A percentile compares a stretch with the other conserved stretches of the same genome.
phyloP scores from a whole-genome alignment of 495 filamentous ascomycete genomes.

The Penicillium paxilli region DNA sequence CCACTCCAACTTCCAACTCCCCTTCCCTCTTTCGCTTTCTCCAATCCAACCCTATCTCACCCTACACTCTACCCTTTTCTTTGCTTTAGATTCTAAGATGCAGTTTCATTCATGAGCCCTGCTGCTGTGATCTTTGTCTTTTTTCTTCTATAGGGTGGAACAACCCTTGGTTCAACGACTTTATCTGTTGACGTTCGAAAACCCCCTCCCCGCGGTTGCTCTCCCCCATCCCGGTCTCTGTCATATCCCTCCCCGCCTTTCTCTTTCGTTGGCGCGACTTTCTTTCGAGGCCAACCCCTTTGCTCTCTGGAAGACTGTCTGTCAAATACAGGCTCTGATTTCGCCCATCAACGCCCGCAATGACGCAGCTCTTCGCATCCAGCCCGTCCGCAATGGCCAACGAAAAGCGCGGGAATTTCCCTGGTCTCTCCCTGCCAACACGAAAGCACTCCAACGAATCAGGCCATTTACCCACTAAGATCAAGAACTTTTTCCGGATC shows the following conservation, averaged over 20 bases:
- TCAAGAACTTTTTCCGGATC: constrained; percentile 98
- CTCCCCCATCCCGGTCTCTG: constrained; percentile 18
- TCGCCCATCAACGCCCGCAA: constrained; percentile 12
- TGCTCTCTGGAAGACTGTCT: constrained; percentile 2
- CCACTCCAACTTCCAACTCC: constrained; percentile 20
- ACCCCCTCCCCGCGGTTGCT: constrained; percentile 14
- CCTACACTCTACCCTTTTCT: constrained; percentile 3
- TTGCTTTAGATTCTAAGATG: constrained; percentile 12
- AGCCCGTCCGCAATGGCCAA: constrained; percentile 41
- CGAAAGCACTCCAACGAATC: constrained; percentile 53
- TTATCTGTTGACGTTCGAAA: constrained; percentile 8
- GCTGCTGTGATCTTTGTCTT: constrained; percentile 7
- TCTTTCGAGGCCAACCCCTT: constrained; percentile 1
- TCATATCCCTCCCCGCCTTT: constrained; percentile 6
- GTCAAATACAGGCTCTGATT: not conserved
- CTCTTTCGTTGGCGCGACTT: constrained; percentile 12
- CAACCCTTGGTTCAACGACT: constrained; percentile 12
- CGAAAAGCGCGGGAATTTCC: constrained; percentile 50
- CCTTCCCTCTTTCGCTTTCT: constrained; percentile 15
- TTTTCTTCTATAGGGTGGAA: constrained; percentile 28
- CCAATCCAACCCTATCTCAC: constrained; percentile 14
- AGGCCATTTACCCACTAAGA: constrained; percentile 77
- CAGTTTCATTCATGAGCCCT: constrained; percentile 20
- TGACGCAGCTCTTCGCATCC: constrained; percentile 51
- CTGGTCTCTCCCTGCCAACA: constrained; percentile 43